Evolutionary conservation across 2,329 filamentous ascomycete genomes (phyloP).

Genomic region (Gaeumannomyces sp.): DNA sequence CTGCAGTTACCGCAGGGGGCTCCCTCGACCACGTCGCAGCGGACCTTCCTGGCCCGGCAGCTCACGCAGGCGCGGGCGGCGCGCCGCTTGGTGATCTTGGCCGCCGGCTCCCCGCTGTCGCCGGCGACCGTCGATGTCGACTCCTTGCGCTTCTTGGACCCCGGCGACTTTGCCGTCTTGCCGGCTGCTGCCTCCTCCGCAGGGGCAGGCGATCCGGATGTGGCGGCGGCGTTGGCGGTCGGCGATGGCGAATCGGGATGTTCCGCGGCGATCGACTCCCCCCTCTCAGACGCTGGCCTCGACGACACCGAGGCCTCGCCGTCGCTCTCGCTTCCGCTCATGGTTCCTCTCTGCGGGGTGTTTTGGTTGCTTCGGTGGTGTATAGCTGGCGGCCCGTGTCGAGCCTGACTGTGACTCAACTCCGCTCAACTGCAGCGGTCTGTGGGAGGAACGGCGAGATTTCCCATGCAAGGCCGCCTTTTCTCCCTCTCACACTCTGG

Average conservation of each 20-base stretch:
- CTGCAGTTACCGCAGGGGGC: constrained; percentile 84
- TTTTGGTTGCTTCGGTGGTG: not conserved
- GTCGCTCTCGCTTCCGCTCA: constrained; percentile 12
- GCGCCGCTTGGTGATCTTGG: constrained; percentile 64
- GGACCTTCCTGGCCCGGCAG: constrained; percentile 82
- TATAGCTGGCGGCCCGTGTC: not conserved
- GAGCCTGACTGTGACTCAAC: not conserved
- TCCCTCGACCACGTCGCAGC: constrained; percentile 88
- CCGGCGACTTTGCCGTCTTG: constrained; percentile 11
- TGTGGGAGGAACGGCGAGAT: not conserved
- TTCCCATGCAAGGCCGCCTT: not conserved
- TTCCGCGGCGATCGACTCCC: constrained; percentile 2
- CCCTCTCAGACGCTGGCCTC: constrained; percentile 3
- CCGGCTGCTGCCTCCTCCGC: not conserved
- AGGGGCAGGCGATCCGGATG: not conserved
- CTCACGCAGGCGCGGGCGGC: constrained; percentile 89
- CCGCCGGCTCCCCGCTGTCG: constrained; percentile 23
- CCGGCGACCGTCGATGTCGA: constrained; percentile 18
- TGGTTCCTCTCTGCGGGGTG: not conserved
- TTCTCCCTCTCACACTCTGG: not conserved
- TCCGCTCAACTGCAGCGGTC: not conserved
- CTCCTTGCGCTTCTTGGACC: constrained; percentile 12
- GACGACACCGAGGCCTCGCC: constrained; percentile 13
- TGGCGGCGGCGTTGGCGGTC: not conserved
- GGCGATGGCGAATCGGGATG: constrained; percentile 6